phyloP scores from a whole-genome alignment of 345 rosid genomes.

The Ceriops zippeliana region DNA sequence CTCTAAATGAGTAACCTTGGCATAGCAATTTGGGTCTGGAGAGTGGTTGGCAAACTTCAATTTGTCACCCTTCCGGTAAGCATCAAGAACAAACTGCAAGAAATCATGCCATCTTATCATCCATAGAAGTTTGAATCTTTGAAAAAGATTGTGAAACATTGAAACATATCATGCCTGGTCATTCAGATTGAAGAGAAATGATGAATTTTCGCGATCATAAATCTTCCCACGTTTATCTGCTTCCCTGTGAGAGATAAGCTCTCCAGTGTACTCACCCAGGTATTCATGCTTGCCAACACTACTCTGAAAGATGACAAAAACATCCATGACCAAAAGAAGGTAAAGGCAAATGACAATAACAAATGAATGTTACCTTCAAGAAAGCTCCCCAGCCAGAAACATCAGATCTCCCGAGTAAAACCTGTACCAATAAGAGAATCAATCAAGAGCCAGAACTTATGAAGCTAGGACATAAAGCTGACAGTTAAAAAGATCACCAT shows the following conservation, averaged over 20 bases:
- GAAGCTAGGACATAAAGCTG: neutral
- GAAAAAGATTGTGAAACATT: neutral
- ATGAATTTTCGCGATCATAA: conserved; percentile 96
- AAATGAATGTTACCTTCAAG: conserved; percentile 63
- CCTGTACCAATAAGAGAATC: conserved; percentile 43
- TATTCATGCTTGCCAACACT: conserved; percentile 95
- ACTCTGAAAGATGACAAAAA: conserved; percentile 46
- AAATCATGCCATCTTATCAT: conserved; percentile 11
- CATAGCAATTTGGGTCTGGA: conserved; percentile 97
- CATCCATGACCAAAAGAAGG: conserved; percentile 17
- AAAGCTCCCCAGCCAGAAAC: conserved; percentile 99
- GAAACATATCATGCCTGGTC: conserved; percentile 65
- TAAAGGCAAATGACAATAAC: neutral
- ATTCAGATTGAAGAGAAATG: conserved; percentile 93
- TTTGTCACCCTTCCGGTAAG: conserved; percentile 96
- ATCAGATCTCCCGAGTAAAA: conserved; percentile 95
- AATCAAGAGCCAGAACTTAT: neutral
- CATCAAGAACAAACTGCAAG: conserved; percentile 95
- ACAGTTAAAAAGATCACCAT: neutral
- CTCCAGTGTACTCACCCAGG: conserved; percentile 98
- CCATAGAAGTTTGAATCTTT: conserved; percentile 1
- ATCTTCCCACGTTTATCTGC: conserved; percentile 99
- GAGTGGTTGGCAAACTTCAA: conserved; percentile 95
- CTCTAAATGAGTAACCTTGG: conserved; percentile 60
- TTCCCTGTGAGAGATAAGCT: conserved; percentile 94